These are phyloP conservation scores for Xylaria flabelliformis DNA, from an alignment of 495 filamentous ascomycete genomes.

Conservation along the genomic window DNA sequence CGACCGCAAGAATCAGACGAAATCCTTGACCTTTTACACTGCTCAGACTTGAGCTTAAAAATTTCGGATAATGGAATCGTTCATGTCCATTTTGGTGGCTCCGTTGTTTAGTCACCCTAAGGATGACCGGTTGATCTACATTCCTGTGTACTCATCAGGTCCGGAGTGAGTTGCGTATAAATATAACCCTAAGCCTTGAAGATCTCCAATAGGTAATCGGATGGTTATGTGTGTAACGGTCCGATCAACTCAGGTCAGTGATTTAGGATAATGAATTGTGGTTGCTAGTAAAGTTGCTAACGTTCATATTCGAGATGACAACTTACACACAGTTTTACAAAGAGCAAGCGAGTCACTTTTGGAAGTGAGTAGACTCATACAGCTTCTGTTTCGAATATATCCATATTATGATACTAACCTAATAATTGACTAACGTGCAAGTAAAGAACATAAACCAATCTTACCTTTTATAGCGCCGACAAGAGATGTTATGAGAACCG, in stretches of 20 bases:
- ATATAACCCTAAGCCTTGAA: not conserved
- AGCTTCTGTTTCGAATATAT: too few relatives aligned
- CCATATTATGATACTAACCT: too few relatives aligned
- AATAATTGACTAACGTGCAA: too few relatives aligned
- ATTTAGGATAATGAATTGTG: not conserved
- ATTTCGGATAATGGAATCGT: not conserved
- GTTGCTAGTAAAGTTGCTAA: not conserved
- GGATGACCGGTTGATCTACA: slow-evolving; percentile 1
- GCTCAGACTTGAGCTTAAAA: not conserved
- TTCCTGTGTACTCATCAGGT: slow-evolving; percentile 3
- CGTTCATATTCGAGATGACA: not conserved
- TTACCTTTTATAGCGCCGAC: too few relatives aligned
- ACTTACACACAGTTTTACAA: not conserved
- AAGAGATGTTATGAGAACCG: too few relatives aligned
- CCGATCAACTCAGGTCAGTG: not conserved
- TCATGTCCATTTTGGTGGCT: not conserved
- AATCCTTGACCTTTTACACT: not conserved
- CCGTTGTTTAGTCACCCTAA: not conserved
- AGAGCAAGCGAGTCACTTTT: too few relatives aligned
- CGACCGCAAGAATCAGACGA: not conserved
- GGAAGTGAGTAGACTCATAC: too few relatives aligned
- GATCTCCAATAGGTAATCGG: not conserved
- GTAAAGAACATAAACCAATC: too few relatives aligned
- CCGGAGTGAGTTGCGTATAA: not conserved
- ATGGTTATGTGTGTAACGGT: not conserved